Evolutionary conservation across 2,329 filamentous ascomycete species (phyloP).

Genomic region (Fusarium mundagurra): DNA sequence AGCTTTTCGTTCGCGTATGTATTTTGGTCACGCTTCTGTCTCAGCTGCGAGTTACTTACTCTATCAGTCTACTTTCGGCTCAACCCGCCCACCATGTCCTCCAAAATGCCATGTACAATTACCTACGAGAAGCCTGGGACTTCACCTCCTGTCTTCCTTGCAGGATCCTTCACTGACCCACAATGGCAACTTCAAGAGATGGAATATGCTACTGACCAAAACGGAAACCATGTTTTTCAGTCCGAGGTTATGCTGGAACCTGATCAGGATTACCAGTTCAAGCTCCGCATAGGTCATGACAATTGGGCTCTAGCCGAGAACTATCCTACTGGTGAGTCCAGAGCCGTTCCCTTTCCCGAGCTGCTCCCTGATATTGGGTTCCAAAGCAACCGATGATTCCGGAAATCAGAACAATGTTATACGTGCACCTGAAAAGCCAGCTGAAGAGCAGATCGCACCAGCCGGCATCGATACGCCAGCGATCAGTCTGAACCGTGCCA

Average conservation of each 20-base stretch:
- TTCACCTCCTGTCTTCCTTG: constrained; percentile 74
- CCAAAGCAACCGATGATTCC: constrained; percentile 51
- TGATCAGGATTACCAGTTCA: constrained; percentile 75
- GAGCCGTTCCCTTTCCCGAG: not conserved
- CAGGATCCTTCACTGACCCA: constrained; percentile 73
- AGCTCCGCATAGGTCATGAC: constrained; percentile 73
- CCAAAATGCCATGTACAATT: constrained; percentile 61
- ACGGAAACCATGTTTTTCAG: constrained; percentile 67
- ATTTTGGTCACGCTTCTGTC: not conserved
- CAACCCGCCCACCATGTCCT: constrained; percentile 12
- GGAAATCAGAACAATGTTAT: constrained; percentile 63
- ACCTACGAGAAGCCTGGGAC: constrained; percentile 69
- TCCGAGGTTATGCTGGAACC: constrained; percentile 64
- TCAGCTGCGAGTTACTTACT: not conserved
- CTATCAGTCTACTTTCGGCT: not conserved
- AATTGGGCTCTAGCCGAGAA: constrained; percentile 75
- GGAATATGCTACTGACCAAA: constrained; percentile 60
- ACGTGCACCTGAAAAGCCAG: constrained; percentile 35
- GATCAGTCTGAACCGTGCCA: constrained; percentile 16
- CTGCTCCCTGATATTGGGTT: constrained; percentile 3
- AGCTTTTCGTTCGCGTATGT: not conserved
- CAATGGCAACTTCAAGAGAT: constrained; percentile 76
- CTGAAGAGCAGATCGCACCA: constrained; percentile 21
- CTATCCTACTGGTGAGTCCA: constrained; percentile 64
- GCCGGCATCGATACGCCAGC: constrained; percentile 15